Conservation (phyloP, 2,329 filamentous ascomycete species). For the Cytospora paraplurivora region DNA sequence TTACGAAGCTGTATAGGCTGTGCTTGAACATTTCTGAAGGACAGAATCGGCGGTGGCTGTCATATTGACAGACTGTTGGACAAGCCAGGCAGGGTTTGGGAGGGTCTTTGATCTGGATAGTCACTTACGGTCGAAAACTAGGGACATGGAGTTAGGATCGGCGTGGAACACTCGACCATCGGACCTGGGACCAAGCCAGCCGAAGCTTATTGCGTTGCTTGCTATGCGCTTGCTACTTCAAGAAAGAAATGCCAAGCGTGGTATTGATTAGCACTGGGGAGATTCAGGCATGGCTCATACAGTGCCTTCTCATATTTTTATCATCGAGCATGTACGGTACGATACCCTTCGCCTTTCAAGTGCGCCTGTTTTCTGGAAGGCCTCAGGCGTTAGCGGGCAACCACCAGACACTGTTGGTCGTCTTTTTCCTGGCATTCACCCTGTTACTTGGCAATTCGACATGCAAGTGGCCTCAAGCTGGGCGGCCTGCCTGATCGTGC, state of each 20-base stretch:
- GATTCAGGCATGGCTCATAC: neutral
- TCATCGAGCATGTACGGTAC: conserved; percentile 8
- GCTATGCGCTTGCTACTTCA: neutral
- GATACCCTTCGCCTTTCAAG: neutral
- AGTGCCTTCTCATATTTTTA: neutral
- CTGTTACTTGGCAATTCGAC: too few species aligned
- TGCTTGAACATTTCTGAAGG: neutral
- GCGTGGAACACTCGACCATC: neutral
- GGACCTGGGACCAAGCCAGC: neutral
- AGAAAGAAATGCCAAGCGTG: neutral
- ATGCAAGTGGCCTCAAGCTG: neutral
- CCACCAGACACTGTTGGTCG: neutral
- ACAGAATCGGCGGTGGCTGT: neutral
- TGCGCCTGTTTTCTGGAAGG: neutral
- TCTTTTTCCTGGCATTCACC: neutral
- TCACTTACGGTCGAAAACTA: neutral
- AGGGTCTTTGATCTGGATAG: neutral
- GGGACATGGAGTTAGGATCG: neutral
- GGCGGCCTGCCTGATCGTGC: neutral
- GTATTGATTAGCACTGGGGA: neutral
- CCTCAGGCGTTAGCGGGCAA: too few species aligned
- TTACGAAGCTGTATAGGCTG: neutral
- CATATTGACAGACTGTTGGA: neutral
- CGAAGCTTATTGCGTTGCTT: neutral
- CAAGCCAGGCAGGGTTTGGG: neutral